Evolutionary conservation across 129 eudicot genomes (phyloP), one percentile per base, ranked within the genome.

Genomic region (Escallonia herrerae): DNA sequence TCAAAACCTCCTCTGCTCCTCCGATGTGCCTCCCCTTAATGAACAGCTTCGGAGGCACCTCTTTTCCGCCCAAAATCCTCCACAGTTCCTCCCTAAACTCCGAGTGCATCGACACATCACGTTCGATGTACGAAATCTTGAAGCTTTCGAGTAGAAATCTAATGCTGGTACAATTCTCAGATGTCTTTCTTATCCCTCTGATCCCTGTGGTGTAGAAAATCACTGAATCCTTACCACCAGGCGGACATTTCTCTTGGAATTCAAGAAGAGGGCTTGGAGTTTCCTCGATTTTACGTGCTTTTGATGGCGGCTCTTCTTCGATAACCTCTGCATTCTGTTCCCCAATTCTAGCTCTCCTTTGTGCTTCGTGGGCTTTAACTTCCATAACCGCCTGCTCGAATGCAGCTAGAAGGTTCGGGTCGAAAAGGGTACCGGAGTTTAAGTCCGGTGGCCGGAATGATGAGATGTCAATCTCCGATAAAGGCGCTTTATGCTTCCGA

Each of bases 41-140:
- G 40, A 91, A 91, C 6, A 91, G 72, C 80, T 81, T 70, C 13
- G 97, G 97, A 22, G 97, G 97, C 14, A 87, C 76, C 44, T 74
- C 80, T 62, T 81, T 58, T 0, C 81, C 80, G 11, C 84, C 90
- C 57, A 87, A 52, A 48, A 77, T 66, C 75, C 58, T 58, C 97
- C 97, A 87, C 8, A 93, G 63, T 86, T 93, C 96, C 53, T 93
- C 96, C 72, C 91, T 75, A 68, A 83, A 93, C 60, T 76, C 87
- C 74, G 81, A 8, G 72, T 93, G 91, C 95, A 93, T 86, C 60
- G 95, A 93, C 7, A 93, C 83, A 67, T 93, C 98, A 66, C 91
- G 81, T 60, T 86, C 95, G 6, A 58, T 63, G 53, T 79, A 81
- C 22, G 57, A 61, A 45, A 93, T 84, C 2, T 72, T 60, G 14